Evolutionary conservation across 345 rosid genomes (phyloP).

Genomic region (Anacardium occidentale): DNA sequence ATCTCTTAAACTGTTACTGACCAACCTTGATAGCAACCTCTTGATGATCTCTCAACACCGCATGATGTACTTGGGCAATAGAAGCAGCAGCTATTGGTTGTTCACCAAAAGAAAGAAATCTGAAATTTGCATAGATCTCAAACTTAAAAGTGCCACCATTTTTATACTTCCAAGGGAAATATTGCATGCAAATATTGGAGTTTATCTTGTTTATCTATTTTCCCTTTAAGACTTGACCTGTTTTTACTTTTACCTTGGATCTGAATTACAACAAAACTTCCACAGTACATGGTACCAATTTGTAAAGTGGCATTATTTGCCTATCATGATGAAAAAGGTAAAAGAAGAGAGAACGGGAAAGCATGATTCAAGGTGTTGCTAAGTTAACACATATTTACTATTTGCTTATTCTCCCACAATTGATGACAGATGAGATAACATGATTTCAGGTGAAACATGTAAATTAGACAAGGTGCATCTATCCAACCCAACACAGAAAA

Average conservation of each 20-base stretch:
- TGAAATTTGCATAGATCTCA: constrained; percentile 29
- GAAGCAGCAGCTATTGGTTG: constrained; percentile 95
- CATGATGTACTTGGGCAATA: constrained; percentile 92
- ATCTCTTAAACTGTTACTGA: neutral
- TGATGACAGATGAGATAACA: no score
- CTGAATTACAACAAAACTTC: no score
- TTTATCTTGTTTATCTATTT: neutral
- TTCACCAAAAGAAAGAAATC: constrained; percentile 78
- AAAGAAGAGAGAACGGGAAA: neutral
- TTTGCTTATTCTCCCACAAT: neutral
- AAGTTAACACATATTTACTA: neutral
- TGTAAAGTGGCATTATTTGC: neutral
- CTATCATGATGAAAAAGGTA: neutral
- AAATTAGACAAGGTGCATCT: neutral
- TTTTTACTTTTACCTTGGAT: no score
- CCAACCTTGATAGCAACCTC: constrained; percentile 87
- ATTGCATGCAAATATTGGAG: neutral
- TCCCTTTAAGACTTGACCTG: no score
- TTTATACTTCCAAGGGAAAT: neutral
- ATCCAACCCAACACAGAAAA: neutral
- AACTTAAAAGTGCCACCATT: constrained; percentile 7
- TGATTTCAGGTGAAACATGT: neutral
- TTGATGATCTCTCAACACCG: constrained; percentile 52
- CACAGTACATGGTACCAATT: no score
- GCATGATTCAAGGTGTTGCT: no score